phyloP scores from a whole-genome alignment of 768 basidiomycete genomes.

The Mycena indigotica region DNA sequence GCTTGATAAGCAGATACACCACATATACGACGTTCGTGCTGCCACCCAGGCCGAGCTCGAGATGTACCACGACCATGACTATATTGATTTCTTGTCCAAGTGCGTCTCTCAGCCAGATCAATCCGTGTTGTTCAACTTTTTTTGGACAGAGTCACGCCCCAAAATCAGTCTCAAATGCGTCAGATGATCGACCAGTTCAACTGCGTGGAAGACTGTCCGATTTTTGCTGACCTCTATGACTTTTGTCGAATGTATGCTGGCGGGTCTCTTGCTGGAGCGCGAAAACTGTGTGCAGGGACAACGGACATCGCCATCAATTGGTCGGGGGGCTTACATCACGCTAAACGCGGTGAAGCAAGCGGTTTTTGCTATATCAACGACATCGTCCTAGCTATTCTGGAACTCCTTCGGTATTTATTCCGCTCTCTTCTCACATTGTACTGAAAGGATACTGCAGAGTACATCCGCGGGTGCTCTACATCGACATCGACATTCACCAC shows the following conservation, averaged over 20 bases:
- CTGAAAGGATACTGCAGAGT: too few species aligned
- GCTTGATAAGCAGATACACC: constrained; percentile 91
- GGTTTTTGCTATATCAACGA: constrained; percentile 99
- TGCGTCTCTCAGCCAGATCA: constrained; percentile 40
- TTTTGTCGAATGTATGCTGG: constrained; percentile 96
- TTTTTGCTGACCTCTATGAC: constrained; percentile 92
- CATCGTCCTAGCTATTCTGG: constrained; percentile 91
- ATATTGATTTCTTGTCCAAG: constrained; percentile 94
- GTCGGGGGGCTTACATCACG: constrained; percentile 98
- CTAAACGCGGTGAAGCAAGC: constrained; percentile 96
- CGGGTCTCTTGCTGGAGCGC: constrained; percentile 85
- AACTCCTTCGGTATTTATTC: constrained; percentile 72
- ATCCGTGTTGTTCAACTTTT: neutral
- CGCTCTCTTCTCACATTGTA: neutral
- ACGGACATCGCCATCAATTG: constrained; percentile 99
- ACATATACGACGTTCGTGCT: constrained; percentile 84
- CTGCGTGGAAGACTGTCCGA: constrained; percentile 95
- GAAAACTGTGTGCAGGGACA: constrained; percentile 80
- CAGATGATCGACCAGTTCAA: constrained; percentile 85
- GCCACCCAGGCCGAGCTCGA: constrained; percentile 91
- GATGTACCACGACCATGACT: constrained; percentile 91
- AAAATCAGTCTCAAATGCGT: constrained; percentile 69
- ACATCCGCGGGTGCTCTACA: constrained; percentile 93
- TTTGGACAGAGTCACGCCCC: constrained; percentile 72
- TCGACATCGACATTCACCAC: constrained; percentile 99